Conservation (phyloP, 2,329 filamentous ascomycete genomes). For the Aureobasidium sp. region DNA sequence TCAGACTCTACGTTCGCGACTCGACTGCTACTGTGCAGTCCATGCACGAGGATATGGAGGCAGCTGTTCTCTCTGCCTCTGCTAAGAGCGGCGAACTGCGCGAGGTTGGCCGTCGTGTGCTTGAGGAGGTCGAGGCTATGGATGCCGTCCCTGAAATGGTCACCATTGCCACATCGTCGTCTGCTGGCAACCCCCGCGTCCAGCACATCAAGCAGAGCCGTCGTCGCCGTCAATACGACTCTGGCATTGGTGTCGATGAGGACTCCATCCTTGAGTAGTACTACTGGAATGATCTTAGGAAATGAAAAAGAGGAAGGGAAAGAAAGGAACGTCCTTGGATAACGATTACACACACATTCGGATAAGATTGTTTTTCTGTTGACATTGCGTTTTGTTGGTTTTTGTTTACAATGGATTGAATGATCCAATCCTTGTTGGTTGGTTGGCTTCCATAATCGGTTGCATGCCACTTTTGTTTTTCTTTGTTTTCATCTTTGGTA, state of each 20-base stretch:
- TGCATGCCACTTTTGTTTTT: background rate
- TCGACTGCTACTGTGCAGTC: constrained; percentile 24
- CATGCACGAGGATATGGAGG: constrained; percentile 19
- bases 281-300: too few species aligned
- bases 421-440: background rate
- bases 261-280: constrained; percentile 1
- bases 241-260: constrained; percentile 23
- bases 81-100: background rate
- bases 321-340: background rate
- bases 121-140: constrained; percentile 22
- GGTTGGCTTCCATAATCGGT: background rate
- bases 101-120: constrained; percentile 4
- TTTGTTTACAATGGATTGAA: background rate
- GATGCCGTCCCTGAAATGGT: constrained; percentile 19
- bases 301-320: background rate
- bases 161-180: background rate
- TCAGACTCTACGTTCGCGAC: constrained; percentile 30
- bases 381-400: background rate
- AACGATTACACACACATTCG: background rate
- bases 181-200: constrained; percentile 10
- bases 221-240: constrained; percentile 22
- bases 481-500: background rate
- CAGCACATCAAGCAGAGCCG: constrained; percentile 18
- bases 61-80: background rate
- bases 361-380: background rate